These are phyloP conservation scores for Metrosideros polymorpha DNA, from an alignment of 441 rosid genomes.

Conservation along the genomic window DNA sequence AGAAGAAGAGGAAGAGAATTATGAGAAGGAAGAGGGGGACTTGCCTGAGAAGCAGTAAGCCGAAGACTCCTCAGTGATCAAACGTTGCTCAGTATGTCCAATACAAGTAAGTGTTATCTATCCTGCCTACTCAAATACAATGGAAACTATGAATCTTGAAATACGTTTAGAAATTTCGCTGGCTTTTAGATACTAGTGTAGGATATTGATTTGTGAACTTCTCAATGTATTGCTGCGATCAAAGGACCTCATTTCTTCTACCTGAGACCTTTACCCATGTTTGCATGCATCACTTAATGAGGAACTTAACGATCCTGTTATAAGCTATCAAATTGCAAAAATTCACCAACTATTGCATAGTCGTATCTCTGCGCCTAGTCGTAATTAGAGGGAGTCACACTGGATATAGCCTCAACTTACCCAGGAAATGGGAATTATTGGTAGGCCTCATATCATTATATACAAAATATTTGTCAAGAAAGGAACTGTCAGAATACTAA, in stretches of 20 bases:
- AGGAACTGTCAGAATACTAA: neutral
- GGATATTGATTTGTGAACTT: neutral
- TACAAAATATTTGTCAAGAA: neutral
- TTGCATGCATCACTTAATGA: neutral
- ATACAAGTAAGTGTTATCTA: neutral
- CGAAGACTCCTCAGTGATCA: neutral
- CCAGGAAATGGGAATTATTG: neutral
- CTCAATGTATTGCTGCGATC: neutral
- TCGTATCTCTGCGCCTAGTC: neutral
- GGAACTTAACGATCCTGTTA: neutral
- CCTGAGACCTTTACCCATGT: neutral
- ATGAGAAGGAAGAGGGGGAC: neutral
- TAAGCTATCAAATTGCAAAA: neutral
- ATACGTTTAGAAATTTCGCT: neutral
- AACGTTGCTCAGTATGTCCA: neutral
- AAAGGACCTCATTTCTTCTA: neutral
- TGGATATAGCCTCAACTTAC: neutral
- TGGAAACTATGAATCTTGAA: neutral
- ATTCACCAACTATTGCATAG: neutral
- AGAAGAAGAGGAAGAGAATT: neutral
- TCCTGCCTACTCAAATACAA: neutral
- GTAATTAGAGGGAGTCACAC: neutral
- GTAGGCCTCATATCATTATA: neutral
- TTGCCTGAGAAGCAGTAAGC: neutral
- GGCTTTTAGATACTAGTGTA: neutral